Evolutionary conservation across 345 rosid species (phyloP), one percentile per base, ranked within the genome.

Genomic region (Eucalyptus sideroxylon): DNA sequence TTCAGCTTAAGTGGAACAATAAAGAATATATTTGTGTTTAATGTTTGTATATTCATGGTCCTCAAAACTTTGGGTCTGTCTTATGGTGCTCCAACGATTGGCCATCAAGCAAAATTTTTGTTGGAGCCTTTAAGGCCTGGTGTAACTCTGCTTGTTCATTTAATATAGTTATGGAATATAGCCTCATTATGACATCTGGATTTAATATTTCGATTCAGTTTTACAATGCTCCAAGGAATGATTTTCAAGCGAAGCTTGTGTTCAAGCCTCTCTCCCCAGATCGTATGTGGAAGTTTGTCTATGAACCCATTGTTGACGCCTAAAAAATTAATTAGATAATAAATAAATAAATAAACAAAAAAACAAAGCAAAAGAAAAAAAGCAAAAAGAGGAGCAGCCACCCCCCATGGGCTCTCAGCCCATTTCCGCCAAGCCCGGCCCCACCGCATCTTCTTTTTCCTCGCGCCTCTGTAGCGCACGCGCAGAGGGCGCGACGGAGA

Each of bases 171-270:
- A 17, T 60, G 80, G 86, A 72, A 65, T 31, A 9, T 44, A 8
- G 50, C 8, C 10, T 53, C 31, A 17, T 89, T 87, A 62, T 91
- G 90, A 90, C 82, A 24, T 45, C 83, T 47, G 56, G 81, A 50
- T 59, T 85, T 88, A 40, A 88, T 89, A 51, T 92, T 91, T 77
- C 88, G 89, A 37, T 89, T 51, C 94, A 98, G 98, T 94, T 97
- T 89, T 96, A 92, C 89, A 98, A 98, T 92, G 98, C 95, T 90
- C 98, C 99, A 34, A 88, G 89, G 69, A 98, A 98, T 92, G 99
- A 97, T 90, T 94, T 93, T 91, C 98, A 96, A 85, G 94, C 94
- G 26, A 98, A 98, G 95, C 93, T 98, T 88, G 98, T 98, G 89
- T 87, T 97, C 90, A 96, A 98, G 93, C 99, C 99, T 91, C 80